Conservation (phyloP, 768 basidiomycete species). For the Suillus sp. region DNA sequence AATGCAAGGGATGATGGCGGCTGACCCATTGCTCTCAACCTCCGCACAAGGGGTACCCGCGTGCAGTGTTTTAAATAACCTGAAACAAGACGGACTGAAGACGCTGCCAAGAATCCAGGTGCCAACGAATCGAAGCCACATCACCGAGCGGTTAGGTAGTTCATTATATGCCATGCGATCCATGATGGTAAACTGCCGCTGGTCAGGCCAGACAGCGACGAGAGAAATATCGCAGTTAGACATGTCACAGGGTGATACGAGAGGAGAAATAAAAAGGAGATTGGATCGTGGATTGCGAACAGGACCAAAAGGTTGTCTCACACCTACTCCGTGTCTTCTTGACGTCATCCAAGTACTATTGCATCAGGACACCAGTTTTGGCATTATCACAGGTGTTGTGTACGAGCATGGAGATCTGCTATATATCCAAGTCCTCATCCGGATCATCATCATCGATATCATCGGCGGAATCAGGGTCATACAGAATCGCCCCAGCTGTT, state of each 20-base stretch:
- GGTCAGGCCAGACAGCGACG: constrained; percentile 9
- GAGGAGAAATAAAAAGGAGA: too few species aligned
- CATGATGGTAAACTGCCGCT: constrained; percentile 2
- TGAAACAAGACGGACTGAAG: constrained; percentile 4
- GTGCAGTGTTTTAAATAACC: not conserved
- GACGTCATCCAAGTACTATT: constrained; percentile 4
- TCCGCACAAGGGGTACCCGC: not conserved
- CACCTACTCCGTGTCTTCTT: not conserved
- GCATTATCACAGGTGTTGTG: not conserved
- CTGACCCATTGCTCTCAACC: not conserved
- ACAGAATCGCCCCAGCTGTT: constrained; percentile 61
- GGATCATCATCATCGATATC: constrained; percentile 96
- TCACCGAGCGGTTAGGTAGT: not conserved
- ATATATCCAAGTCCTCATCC: constrained; percentile 92
- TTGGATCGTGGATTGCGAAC: not conserved
- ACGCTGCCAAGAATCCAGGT: constrained; percentile 4
- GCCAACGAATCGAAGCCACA: constrained; percentile 3
- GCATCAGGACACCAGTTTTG: not conserved
- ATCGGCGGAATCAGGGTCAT: constrained; percentile 92
- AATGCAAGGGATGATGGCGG: not conserved
- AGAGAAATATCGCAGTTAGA: constrained; percentile 8
- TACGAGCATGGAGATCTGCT: constrained; percentile 11
- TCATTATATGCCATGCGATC: not conserved
- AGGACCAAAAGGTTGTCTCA: constrained; percentile 1
- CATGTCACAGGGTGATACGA: not conserved